Evolutionary conservation across 805 yeast genomes (phyloP), one percentile per base, ranked within the genome.

Genomic region (Yarrowia porcina): DNA sequence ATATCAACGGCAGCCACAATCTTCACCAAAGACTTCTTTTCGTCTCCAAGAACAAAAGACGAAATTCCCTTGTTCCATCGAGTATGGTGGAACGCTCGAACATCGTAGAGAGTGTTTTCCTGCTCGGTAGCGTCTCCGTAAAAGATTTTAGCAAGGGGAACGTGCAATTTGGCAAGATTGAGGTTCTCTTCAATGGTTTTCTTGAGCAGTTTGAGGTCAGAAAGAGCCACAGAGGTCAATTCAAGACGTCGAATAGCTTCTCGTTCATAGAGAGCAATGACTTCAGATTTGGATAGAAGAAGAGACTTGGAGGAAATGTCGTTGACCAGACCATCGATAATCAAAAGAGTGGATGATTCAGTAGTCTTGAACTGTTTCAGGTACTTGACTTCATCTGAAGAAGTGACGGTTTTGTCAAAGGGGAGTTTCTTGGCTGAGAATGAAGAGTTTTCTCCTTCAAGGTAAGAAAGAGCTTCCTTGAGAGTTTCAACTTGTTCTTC

Each of bases 1-100:
- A 98, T 97, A 71, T 94, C 91, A 39, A 89, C 69, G 0, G 88
- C 73, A 0, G 88, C 75, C 4, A 82, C 72, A 4, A 91, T 69
- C 65, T 87, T 87, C 20, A 90, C 70, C 17, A 38, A 28, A 17
- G 59, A 11, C 3, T 23, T 17, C 3, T 20, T 8, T 18, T 52
- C 59, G 18, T 52, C 59, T 6, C 59, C 59, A 21, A 52, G 42
- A 10, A 36, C 44, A 25, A 52, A 52, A 6, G 59, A 52, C 11
- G 44, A 13, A 2, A 25, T 15, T 2, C 25, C 33, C 44, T 52
- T 35, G 33, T 25, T 39, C 59, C 59, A 52, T 25, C 44, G 59
- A 35, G n/a, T 10, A 17, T 33, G 42, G 25, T 52, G 59, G 59
- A 52, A 52, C 3, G 59, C 44, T 25, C 59, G 30, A 7, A 52